phyloP scores from a whole-genome alignment of 1,284 basidiomycete genomes.

The Ustilago lituana region DNA sequence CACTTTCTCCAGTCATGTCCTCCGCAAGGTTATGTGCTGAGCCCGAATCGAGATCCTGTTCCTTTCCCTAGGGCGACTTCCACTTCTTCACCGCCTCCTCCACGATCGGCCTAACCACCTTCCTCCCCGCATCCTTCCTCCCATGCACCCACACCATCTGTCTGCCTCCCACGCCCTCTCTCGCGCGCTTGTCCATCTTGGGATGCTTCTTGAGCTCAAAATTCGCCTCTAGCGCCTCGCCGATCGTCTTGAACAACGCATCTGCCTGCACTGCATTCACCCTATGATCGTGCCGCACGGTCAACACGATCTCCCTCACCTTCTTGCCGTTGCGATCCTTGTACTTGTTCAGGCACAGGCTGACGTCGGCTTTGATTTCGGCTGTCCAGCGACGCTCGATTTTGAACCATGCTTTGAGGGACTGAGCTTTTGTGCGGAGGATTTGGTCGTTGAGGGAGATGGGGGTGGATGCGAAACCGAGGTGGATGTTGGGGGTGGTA shows the following conservation, averaged over 20 bases:
- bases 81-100: constrained; percentile 54
- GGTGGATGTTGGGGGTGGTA: constrained; percentile 56
- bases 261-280: constrained; percentile 45
- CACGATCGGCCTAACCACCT: constrained; percentile 58
- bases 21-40: too few species aligned
- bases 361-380: constrained; percentile 55
- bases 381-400: constrained; percentile 54
- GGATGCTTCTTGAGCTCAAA: constrained; percentile 25
- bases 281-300: constrained; percentile 43
- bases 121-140: constrained; percentile 41
- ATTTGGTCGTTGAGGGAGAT: constrained; percentile 66
- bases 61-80: constrained; percentile 29
- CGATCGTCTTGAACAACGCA: constrained; percentile 44
- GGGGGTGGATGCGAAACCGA: constrained; percentile 67
- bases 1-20: too few species aligned
- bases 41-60: too few species aligned
- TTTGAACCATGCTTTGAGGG: constrained; percentile 62
- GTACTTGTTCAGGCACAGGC: constrained; percentile 53
- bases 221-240: constrained; percentile 20
- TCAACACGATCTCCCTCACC: constrained; percentile 51
- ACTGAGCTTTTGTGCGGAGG: constrained; percentile 48
- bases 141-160: constrained; percentile 55
- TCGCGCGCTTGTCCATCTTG: constrained; percentile 14
- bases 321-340: constrained; percentile 32
- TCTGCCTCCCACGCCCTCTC: constrained; percentile 1